Conservation (phyloP, 2,329 filamentous ascomycete genomes). For the Ceratocystis huliohia region DNA sequence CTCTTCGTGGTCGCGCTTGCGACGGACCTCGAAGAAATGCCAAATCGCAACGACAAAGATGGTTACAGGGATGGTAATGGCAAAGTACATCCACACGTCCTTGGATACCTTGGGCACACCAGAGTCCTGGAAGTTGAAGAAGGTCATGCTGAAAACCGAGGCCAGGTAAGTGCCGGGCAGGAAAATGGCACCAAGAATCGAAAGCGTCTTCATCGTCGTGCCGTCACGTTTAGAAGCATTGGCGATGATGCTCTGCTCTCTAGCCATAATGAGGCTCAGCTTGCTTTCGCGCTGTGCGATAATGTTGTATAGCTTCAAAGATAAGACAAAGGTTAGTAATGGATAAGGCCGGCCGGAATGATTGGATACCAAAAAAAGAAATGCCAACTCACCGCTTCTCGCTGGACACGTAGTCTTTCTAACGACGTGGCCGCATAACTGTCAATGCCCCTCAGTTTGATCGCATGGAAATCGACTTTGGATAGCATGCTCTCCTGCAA, state of each 20-base stretch:
- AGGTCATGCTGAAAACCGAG: conserved; percentile 53
- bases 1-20: conserved; percentile 36
- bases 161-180: conserved; percentile 50
- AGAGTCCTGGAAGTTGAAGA: conserved; percentile 47
- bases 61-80: conserved; percentile 46
- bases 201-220: conserved; percentile 53
- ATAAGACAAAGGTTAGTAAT: not conserved
- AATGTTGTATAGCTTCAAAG: conserved; percentile 47
- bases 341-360: not conserved
- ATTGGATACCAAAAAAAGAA: not conserved
- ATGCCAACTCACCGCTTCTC: conserved; percentile 40
- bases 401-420: conserved; percentile 47
- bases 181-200: conserved; percentile 50
- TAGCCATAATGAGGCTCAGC: conserved; percentile 50
- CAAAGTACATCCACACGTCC: conserved; percentile 51
- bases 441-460: conserved; percentile 48
- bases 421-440: conserved; percentile 51
- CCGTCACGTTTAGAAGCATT: conserved; percentile 49
- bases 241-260: conserved; percentile 46
- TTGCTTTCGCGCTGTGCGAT: conserved; percentile 53
- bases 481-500: conserved; percentile 41
- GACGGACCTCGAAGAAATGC: conserved; percentile 40
- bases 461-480: conserved; percentile 46
- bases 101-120: conserved; percentile 35
- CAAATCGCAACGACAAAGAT: conserved; percentile 42